phyloP scores from a whole-genome alignment of 352 stramenopile genomes.

The Pythium aristosporum region DNA sequence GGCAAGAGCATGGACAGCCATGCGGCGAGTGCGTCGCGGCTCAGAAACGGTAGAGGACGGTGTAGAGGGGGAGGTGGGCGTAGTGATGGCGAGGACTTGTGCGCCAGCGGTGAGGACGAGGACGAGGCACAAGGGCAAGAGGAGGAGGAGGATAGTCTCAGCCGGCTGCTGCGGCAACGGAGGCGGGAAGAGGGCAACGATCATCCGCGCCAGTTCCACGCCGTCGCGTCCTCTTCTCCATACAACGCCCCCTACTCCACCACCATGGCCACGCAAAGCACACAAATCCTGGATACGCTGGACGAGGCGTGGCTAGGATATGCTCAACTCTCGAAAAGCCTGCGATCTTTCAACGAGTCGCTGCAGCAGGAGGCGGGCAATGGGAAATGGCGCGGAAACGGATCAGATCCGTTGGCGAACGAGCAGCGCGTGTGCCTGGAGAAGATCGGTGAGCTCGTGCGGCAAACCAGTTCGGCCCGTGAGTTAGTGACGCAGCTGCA shows the following conservation, averaged over 20 bases:
- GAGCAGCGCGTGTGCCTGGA: constrained; percentile 30
- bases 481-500: constrained; percentile 32
- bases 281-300: constrained; percentile 30
- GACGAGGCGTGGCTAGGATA: constrained; percentile 41
- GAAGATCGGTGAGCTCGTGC: constrained; percentile 28
- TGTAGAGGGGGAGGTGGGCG: constrained; percentile 4
- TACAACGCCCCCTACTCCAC: background rate
- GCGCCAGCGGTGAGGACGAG: background rate
- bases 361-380: constrained; percentile 14
- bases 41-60: background rate
- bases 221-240: background rate
- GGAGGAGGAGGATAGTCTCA: constrained; percentile 33
- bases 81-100: constrained; percentile 1
- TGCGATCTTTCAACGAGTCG: constrained; percentile 26
- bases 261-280: constrained; percentile 22
- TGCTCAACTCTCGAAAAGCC: constrained; percentile 29
- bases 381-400: background rate
- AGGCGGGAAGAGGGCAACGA: background rate
- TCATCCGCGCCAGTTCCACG: background rate
- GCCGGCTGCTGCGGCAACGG: constrained; percentile 27
- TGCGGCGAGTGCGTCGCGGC: constrained; percentile 14
- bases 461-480: constrained; percentile 29
- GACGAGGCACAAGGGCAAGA: constrained; percentile 5
- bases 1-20: background rate
- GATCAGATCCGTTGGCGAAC: constrained; percentile 12